Evolutionary conservation across 2,329 filamentous ascomycete genomes (phyloP).

Genomic region (Apiospora phragmitis): DNA sequence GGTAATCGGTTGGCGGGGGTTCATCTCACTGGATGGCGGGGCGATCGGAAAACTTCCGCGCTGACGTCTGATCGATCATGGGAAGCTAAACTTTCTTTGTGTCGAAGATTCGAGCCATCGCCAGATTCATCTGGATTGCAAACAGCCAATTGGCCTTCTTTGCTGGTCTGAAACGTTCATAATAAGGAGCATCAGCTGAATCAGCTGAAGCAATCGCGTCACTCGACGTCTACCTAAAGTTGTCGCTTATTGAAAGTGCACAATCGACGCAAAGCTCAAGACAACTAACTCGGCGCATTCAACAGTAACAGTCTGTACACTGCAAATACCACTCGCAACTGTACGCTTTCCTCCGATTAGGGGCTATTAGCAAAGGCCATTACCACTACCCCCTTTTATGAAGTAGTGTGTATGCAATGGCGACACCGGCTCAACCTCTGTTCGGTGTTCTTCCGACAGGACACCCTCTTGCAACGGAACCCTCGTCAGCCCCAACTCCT

Average conservation of each 20-base stretch:
- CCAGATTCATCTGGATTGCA: not conserved
- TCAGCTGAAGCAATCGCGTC: no score
- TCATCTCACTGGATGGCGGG: conserved; percentile 3
- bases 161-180: not conserved
- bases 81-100: not conserved
- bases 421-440: conserved; percentile 32
- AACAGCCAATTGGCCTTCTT: not conserved
- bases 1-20: not conserved
- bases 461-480: conserved; percentile 55
- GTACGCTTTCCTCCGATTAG: not conserved
- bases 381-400: not conserved
- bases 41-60: conserved; percentile 7
- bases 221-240: not conserved
- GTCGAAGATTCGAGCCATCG: conserved; percentile 16
- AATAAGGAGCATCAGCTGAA: not conserved
- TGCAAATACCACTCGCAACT: not conserved
- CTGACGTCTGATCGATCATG: conserved; percentile 2
- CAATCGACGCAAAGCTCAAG: not conserved
- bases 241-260: not conserved
- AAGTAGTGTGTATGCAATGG: conserved; percentile 1
- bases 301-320: not conserved
- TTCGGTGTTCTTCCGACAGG: conserved; percentile 64
- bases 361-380: not conserved
- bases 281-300: not conserved
- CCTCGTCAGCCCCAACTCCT: conserved; percentile 47